These are phyloP conservation scores for Cavenderia fasciculata DNA, from an alignment of 78 protist species.

Conservation along the genomic window DNA sequence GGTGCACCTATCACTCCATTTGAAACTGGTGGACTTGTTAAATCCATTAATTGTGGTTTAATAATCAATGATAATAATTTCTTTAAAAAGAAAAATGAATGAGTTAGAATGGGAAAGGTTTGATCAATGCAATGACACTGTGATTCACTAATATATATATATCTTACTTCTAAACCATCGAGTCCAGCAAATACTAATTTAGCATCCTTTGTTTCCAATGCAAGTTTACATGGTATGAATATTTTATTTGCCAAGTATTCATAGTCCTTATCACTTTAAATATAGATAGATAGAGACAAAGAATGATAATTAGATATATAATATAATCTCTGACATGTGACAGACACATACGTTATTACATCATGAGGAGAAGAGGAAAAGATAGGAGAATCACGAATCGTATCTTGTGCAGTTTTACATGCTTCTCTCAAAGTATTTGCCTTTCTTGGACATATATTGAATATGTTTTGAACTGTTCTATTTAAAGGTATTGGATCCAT, in stretches of 20 bases:
- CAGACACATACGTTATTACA: no score
- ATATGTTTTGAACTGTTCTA: constrained; percentile 57
- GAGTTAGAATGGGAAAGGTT: not conserved
- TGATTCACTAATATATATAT: not conserved
- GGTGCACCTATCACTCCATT: no score
- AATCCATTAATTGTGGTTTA: constrained; percentile 25
- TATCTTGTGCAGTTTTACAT: constrained; percentile 61
- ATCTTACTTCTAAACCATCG: constrained; percentile 67
- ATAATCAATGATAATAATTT: no score
- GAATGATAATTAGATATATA: no score
- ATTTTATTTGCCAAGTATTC: constrained; percentile 48
- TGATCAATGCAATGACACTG: not conserved
- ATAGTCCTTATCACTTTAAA: constrained; percentile 41
- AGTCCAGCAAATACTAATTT: constrained; percentile 68
- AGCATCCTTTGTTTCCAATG: constrained; percentile 82
- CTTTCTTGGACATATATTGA: constrained; percentile 52
- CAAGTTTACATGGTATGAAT: constrained; percentile 44
- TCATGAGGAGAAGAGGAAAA: not conserved
- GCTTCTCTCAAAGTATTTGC: constrained; percentile 7
- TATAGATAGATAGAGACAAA: no score
- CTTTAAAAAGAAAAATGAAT: not conserved
- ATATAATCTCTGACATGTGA: no score
- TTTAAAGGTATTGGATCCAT: constrained; percentile 48
- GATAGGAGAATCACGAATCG: constrained; percentile 59
- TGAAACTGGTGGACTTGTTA: not conserved